Percentiles rank a stretch among this genome's conserved stretches.
Conservation (phyloP, 176 grass and related monocot species). For the Triticum urartu region DNA sequence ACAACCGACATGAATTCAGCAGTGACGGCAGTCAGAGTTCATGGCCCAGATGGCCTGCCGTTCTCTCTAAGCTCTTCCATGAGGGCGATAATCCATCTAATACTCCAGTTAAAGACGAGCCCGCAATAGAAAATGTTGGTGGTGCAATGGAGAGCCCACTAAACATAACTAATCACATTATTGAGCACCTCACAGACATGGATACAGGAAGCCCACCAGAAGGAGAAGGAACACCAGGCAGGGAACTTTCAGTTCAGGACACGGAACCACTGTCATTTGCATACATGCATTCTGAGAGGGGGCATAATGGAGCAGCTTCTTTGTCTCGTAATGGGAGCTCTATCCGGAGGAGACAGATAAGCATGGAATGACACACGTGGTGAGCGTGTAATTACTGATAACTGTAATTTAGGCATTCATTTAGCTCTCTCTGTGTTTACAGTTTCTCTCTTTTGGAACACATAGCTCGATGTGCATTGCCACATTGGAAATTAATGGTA, state of each 20-base stretch:
- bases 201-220: slow-evolving; percentile 25
- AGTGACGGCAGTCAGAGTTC: slow-evolving; percentile 5
- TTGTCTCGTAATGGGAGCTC: not conserved
- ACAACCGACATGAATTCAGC: slow-evolving; percentile 2
- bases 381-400: not conserved
- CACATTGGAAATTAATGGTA: not conserved
- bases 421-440: not conserved
- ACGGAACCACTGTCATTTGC: slow-evolving; percentile 50
- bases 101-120: slow-evolving; percentile 9
- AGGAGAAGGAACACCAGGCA: slow-evolving; percentile 45
- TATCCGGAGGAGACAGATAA: slow-evolving; percentile 5
- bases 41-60: slow-evolving; percentile 10
- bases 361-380: not conserved
- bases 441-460: not conserved
- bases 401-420: slow-evolving; percentile 30
- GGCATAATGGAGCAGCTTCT: slow-evolving; percentile 8
- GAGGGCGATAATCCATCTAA: not conserved
- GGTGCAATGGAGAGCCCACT: slow-evolving; percentile 11
- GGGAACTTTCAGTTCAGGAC: slow-evolving; percentile 38
- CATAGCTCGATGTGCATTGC: not conserved
- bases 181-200: slow-evolving; percentile 11
- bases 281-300: slow-evolving; percentile 41
- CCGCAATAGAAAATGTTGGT: not conserved
- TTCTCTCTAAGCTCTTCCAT: slow-evolving; percentile 34
- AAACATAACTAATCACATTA: slow-evolving; percentile 26